These are phyloP conservation scores for Syzygium oleosum DNA, from an alignment of 345 rosid species.

Conservation along the genomic window DNA sequence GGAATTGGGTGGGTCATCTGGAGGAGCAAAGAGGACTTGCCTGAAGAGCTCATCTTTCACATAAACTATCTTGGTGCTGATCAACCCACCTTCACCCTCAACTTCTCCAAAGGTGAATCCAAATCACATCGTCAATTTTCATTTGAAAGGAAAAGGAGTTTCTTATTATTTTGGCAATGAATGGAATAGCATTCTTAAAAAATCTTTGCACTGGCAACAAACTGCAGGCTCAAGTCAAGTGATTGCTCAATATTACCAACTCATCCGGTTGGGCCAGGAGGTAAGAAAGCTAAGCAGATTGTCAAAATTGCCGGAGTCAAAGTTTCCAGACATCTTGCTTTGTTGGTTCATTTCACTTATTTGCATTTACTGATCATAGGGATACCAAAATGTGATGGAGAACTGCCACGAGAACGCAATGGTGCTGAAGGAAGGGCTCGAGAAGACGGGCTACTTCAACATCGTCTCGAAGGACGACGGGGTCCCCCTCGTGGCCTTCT, in stretches of 20 bases:
- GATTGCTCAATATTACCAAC: slow-evolving; percentile 78
- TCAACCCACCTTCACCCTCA: slow-evolving; percentile 95
- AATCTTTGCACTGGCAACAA: neutral
- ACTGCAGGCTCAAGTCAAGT: slow-evolving; percentile 63
- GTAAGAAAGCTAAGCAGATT: slow-evolving; percentile 16
- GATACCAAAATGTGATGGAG: slow-evolving; percentile 86
- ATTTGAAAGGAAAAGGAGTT: neutral
- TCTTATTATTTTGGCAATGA: neutral
- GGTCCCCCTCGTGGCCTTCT: slow-evolving; percentile 85
- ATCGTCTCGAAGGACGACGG: slow-evolving; percentile 81
- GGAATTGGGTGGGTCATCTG: slow-evolving; percentile 95
- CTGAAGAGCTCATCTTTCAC: slow-evolving; percentile 93
- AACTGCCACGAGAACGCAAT: slow-evolving; percentile 68
- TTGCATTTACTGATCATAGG: slow-evolving; percentile 13
- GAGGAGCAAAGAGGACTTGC: slow-evolving; percentile 78
- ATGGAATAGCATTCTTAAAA: neutral
- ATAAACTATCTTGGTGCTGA: slow-evolving; percentile 91
- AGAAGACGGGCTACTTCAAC: slow-evolving; percentile 59
- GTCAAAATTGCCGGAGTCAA: neutral
- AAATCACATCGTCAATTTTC: neutral
- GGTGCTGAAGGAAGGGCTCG: slow-evolving; percentile 66
- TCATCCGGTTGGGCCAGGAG: slow-evolving; percentile 78
- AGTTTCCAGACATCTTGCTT: neutral
- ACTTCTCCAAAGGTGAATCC: slow-evolving; percentile 70
- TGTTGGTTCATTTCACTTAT: neutral